A percentile compares a stretch with the other conserved stretches of the same genome.
Conservation (phyloP, 495 filamentous ascomycete species). For the Rhizodiscina lignyota region DNA sequence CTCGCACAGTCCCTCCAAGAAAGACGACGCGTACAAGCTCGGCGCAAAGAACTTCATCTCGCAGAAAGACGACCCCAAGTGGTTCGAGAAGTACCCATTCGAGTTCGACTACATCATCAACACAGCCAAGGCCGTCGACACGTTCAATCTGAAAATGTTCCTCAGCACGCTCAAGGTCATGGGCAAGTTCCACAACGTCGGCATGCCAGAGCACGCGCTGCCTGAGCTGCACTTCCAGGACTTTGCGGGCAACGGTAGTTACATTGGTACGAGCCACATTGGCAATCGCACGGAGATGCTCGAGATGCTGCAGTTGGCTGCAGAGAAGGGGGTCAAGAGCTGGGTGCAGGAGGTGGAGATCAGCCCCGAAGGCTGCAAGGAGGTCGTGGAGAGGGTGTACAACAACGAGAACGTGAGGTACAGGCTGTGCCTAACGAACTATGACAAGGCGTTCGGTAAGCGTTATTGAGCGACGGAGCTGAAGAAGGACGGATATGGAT, state of each 20-base stretch:
- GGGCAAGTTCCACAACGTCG: conserved; percentile 67
- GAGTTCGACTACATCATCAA: conserved; percentile 64
- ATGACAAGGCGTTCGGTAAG: conserved; percentile 43
- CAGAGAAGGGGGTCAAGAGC: conserved; percentile 62
- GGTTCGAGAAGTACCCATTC: conserved; percentile 30
- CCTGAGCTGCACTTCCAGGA: conserved; percentile 60
- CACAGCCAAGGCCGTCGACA: conserved; percentile 49
- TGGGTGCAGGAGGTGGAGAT: conserved; percentile 71
- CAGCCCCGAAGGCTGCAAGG: conserved; percentile 47
- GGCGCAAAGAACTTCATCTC: conserved; percentile 26
- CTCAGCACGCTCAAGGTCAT: conserved; percentile 68
- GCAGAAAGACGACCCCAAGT: conserved; percentile 21
- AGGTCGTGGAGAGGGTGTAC: conserved; percentile 48
- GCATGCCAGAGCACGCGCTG: conserved; percentile 66
- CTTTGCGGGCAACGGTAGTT: conserved; percentile 58
- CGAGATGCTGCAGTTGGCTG: conserved; percentile 67
- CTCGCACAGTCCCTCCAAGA: conserved; percentile 25
- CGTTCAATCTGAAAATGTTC: conserved; percentile 54
- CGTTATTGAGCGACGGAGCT: too few relatives aligned
- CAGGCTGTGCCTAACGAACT: conserved; percentile 47
- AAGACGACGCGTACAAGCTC: conserved; percentile 23
- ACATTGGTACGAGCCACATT: conserved; percentile 68
- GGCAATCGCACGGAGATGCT: conserved; percentile 68
- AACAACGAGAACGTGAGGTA: conserved; percentile 53
- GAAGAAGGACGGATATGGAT: too few relatives aligned